phyloP scores from a whole-genome alignment of 495 filamentous ascomycete species.

The Aspergillus conjunctus region DNA sequence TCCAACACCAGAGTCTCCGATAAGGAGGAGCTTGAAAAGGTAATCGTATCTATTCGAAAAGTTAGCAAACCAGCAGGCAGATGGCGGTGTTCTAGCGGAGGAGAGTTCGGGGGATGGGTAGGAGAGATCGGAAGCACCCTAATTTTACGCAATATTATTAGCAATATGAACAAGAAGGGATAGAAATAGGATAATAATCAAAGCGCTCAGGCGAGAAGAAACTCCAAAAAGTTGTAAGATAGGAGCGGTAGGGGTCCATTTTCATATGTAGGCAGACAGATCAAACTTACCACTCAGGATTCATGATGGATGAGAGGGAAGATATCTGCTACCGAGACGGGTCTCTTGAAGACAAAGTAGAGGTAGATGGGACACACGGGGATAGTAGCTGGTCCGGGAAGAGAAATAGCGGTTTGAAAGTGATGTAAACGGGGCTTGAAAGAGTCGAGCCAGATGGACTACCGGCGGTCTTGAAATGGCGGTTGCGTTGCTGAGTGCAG shows the following conservation, averaged over 20 bases:
- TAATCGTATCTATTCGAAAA: constrained; percentile 86
- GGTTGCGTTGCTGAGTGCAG: constrained; percentile 37
- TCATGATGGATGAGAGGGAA: constrained; percentile 62
- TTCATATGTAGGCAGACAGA: constrained; percentile 25
- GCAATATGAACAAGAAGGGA: constrained; percentile 6
- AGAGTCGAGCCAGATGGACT: constrained; percentile 26
- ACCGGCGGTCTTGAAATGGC: constrained; percentile 29
- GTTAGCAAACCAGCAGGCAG: constrained; percentile 31
- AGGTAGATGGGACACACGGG: neutral
- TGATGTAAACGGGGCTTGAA: constrained; percentile 24
- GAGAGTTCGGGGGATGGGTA: constrained; percentile 10
- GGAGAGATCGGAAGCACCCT: constrained; percentile 26
- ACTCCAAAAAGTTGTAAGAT: constrained; percentile 1
- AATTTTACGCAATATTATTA: constrained; percentile 7
- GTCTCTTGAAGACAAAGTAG: constrained; percentile 5
- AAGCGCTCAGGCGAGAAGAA: neutral
- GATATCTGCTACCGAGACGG: neutral
- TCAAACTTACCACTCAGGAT: constrained; percentile 86
- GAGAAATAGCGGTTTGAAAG: constrained; percentile 6
- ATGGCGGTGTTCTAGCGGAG: neutral
- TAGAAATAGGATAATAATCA: neutral
- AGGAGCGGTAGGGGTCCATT: constrained; percentile 3
- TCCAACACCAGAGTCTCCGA: constrained; percentile 99
- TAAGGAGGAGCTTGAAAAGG: constrained; percentile 99
- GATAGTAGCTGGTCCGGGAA: constrained; percentile 3